Percentiles rank a stretch among this genome's conserved stretches.
Conservation (phyloP, 768 basidiomycete species). For the Candolleomyces eurysporus region DNA sequence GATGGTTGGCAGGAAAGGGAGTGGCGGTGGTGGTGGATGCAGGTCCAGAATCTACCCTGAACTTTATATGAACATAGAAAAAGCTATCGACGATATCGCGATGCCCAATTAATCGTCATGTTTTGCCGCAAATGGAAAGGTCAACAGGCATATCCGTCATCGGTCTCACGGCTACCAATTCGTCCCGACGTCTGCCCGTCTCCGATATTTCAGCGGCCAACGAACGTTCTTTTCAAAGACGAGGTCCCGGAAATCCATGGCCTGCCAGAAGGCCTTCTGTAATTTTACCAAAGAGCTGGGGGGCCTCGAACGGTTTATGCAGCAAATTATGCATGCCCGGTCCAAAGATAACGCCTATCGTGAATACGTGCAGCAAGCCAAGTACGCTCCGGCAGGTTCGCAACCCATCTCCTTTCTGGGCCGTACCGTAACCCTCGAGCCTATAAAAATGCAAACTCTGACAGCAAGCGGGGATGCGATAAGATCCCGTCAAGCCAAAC, state of each 20-base stretch:
- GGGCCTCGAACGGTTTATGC: too few species aligned
- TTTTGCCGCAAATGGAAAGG: conserved; percentile 11
- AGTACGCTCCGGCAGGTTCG: too few species aligned
- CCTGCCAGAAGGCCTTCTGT: too few species aligned
- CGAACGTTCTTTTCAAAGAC: not conserved
- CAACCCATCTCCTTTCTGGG: too few species aligned
- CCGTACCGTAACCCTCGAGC: too few species aligned
- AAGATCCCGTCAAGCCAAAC: not conserved
- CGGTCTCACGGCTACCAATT: conserved; percentile 5
- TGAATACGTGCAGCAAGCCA: too few species aligned
- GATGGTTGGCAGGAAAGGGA: not conserved
- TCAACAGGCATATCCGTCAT: conserved; percentile 2
- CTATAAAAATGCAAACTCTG: too few species aligned
- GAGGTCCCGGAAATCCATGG: too few species aligned
- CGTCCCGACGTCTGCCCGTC: not conserved
- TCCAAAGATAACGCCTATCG: not conserved
- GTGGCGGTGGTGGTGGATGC: conserved; percentile 6
- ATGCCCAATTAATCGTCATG: conserved; percentile 12
- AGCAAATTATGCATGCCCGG: not conserved
- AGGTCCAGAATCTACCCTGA: not conserved
- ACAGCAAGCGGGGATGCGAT: not conserved
- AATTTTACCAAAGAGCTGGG: too few species aligned
- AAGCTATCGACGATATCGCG: conserved; percentile 5
- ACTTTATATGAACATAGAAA: conserved; percentile 12
- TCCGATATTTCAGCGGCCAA: conserved; percentile 11